phyloP scores from a whole-genome alignment of 306 rosid species.

The Cajanus cajan region DNA sequence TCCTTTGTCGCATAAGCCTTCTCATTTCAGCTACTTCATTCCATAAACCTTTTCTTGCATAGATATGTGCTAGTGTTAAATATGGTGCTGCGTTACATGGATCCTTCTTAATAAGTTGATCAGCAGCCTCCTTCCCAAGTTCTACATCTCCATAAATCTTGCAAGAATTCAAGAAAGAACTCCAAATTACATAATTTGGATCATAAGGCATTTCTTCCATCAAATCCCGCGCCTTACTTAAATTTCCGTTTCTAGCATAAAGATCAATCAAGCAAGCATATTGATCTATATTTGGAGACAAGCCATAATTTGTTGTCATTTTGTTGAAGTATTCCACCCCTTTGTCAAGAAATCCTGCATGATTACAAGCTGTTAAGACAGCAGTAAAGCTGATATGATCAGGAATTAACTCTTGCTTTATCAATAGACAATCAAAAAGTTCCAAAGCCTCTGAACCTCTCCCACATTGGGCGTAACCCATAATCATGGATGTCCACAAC shows the following conservation, averaged over 20 bases:
- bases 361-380: conserved; percentile 64
- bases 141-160: conserved; percentile 57
- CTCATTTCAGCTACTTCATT: conserved; percentile 48
- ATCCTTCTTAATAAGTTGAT: conserved; percentile 52
- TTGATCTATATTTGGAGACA: conserved; percentile 55
- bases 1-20: conserved; percentile 46
- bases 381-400: conserved; percentile 60
- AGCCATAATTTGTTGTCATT: conserved; percentile 43
- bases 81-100: conserved; percentile 53
- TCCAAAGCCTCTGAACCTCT: conserved; percentile 57
- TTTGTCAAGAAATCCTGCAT: conserved; percentile 56
- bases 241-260: conserved; percentile 58
- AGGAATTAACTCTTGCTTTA: conserved; percentile 42
- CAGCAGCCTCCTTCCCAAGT: conserved; percentile 57
- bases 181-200: conserved; percentile 62
- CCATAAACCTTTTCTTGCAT: conserved; percentile 64
- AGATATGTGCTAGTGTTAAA: conserved; percentile 54
- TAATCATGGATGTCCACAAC: conserved; percentile 62
- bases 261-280: conserved; percentile 73
- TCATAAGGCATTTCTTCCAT: conserved; percentile 60
- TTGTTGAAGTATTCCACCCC: conserved; percentile 53
- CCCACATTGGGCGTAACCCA: conserved; percentile 65
- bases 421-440: conserved; percentile 51
- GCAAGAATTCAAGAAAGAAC: conserved; percentile 55
- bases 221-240: conserved; percentile 55